A percentile compares a stretch with the other conserved stretches of the same genome.
Conservation (phyloP, 768 basidiomycete genomes). For the Podaxis sp. region DNA sequence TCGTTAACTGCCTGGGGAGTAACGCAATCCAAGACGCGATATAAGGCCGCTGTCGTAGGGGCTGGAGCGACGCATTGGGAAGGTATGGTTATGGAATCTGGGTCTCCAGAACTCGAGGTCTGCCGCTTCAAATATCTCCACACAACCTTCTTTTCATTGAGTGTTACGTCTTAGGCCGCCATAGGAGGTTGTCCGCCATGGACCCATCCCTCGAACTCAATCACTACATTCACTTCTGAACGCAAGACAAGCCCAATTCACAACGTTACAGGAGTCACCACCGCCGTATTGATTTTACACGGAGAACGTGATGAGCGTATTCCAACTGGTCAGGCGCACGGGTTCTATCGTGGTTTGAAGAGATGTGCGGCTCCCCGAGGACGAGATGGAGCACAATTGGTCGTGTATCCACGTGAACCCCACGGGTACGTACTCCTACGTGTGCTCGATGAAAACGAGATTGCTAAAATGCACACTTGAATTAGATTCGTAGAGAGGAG, state of each 20-base stretch:
- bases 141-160: not conserved
- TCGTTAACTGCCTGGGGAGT: slow-evolving; percentile 36
- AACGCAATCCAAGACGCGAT: slow-evolving; percentile 31
- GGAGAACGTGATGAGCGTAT: slow-evolving; percentile 55
- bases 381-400: slow-evolving; percentile 27
- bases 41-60: slow-evolving; percentile 34
- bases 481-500: slow-evolving; percentile 30
- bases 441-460: not conserved
- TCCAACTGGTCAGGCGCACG: slow-evolving; percentile 34
- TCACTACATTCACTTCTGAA: slow-evolving; percentile 12
- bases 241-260: slow-evolving; percentile 31
- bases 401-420: slow-evolving; percentile 33
- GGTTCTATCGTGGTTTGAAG: slow-evolving; percentile 32
- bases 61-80: slow-evolving; percentile 36
- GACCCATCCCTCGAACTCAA: slow-evolving; percentile 16
- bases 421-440: slow-evolving; percentile 27
- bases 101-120: slow-evolving; percentile 34
- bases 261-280: slow-evolving; percentile 35
- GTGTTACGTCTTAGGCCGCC: slow-evolving; percentile 21
- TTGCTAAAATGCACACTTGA: not conserved
- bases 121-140: not conserved
- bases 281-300: slow-evolving; percentile 47
- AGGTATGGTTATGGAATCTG: slow-evolving; percentile 34
- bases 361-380: slow-evolving; percentile 28
- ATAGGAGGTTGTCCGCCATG: slow-evolving; percentile 32